Conservation (phyloP, 2,329 filamentous ascomycete genomes). For the Ceratocystis eucalypticola region DNA sequence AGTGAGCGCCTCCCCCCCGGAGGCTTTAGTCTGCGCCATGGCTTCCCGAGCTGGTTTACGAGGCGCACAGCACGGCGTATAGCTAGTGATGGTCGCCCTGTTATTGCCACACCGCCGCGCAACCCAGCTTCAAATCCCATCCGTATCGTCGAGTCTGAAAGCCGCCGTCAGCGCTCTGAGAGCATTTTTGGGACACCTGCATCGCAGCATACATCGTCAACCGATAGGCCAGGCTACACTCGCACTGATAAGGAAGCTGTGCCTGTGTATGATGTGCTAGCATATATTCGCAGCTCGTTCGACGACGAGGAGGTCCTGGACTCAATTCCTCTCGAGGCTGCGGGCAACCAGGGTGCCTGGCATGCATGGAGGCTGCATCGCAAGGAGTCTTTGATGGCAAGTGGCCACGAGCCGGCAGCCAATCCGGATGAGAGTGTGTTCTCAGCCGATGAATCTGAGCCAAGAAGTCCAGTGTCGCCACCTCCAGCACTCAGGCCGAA, state of each 20-base stretch:
- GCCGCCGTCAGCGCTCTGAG: not conserved
- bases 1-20: conserved; percentile 74
- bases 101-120: conserved; percentile 18
- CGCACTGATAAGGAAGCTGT: conserved; percentile 32
- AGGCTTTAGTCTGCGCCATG: conserved; percentile 78
- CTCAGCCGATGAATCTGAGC: conserved; percentile 16
- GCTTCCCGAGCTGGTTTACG: conserved; percentile 84
- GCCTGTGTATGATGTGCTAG: conserved; percentile 54
- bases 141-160: conserved; percentile 8
- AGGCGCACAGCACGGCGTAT: conserved; percentile 37
- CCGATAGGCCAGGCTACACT: conserved; percentile 28
- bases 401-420: conserved; percentile 21
- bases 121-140: conserved; percentile 2
- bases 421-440: conserved; percentile 11
- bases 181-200: conserved; percentile 18
- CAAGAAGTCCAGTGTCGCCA: conserved; percentile 3
- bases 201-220: conserved; percentile 17
- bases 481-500: conserved; percentile 26
- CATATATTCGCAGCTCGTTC: conserved; percentile 73
- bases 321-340: conserved; percentile 62
- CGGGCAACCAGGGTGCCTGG: conserved; percentile 84
- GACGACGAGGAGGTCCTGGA: conserved; percentile 66
- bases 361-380: conserved; percentile 78
- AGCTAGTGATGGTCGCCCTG: conserved; percentile 23
- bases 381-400: conserved; percentile 32